Percentiles rank a stretch among this genome's conserved stretches.
phyloP scores from a whole-genome alignment of 2,329 filamentous ascomycete genomes.

The Aspergillaceae sp. region DNA sequence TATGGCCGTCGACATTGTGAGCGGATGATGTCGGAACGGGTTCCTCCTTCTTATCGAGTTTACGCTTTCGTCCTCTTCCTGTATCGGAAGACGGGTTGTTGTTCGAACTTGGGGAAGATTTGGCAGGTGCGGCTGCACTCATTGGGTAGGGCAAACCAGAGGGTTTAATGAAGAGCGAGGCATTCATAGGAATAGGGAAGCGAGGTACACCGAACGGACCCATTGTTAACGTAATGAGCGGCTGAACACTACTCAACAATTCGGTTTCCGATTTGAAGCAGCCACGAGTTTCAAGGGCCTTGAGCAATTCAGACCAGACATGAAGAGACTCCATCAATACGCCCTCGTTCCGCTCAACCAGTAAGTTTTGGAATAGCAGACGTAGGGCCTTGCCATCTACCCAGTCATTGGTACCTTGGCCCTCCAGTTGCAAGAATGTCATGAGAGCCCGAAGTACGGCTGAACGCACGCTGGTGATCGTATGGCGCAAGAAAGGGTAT shows the following conservation, averaged over 20 bases:
- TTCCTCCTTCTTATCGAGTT: slow-evolving; percentile 75
- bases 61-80: slow-evolving; percentile 66
- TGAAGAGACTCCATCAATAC: slow-evolving; percentile 77
- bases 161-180: slow-evolving; percentile 79
- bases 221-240: slow-evolving; percentile 75
- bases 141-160: slow-evolving; percentile 75
- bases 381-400: slow-evolving; percentile 81
- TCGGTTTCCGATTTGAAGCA: slow-evolving; percentile 60
- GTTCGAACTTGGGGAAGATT: slow-evolving; percentile 36
- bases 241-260: slow-evolving; percentile 64
- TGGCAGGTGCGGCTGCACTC: slow-evolving; percentile 26
- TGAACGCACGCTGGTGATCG: slow-evolving; percentile 88
- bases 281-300: slow-evolving; percentile 53
- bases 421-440: slow-evolving; percentile 84
- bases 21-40: slow-evolving; percentile 50
- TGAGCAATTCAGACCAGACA: slow-evolving; percentile 74
- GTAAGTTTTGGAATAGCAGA: slow-evolving; percentile 86
- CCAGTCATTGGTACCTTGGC: slow-evolving; percentile 75
- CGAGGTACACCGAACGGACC: slow-evolving; percentile 89
- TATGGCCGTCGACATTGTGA: slow-evolving; percentile 94
- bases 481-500: slow-evolving; percentile 93
- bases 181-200: slow-evolving; percentile 87
- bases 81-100: slow-evolving; percentile 47
- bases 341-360: slow-evolving; percentile 81
- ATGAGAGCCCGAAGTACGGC: slow-evolving; percentile 86